Evolutionary conservation across 129 eudicot genomes (phyloP).

Genomic region (Chrysanthemum makinoi): DNA sequence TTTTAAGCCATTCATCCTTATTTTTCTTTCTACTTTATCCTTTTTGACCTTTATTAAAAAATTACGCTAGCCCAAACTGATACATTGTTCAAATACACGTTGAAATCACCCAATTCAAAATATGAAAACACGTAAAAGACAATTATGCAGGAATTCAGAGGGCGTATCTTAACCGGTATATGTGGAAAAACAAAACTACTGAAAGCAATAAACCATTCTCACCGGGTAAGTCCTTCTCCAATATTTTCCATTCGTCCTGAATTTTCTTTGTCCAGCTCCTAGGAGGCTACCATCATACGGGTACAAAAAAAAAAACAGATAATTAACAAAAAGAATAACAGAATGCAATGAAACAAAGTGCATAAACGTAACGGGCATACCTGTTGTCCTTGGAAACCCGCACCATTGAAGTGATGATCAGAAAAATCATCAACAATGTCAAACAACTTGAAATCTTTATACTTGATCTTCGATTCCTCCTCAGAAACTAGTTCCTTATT

Average conservation of each 20-base stretch:
- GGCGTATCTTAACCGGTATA: no score
- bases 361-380: not conserved
- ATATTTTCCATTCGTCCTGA: conserved; percentile 79
- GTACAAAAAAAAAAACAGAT: no score
- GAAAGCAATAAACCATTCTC: no score
- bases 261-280: conserved; percentile 63
- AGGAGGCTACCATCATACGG: conserved; percentile 45
- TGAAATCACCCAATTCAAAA: no score
- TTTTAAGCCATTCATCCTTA: no score
- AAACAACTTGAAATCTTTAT: conserved; percentile 47
- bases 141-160: no score
- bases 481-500: conserved; percentile 29
- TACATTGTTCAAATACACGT: no score
- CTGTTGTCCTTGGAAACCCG: conserved; percentile 45
- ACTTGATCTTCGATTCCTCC: conserved; percentile 39
- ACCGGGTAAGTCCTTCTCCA: conserved; percentile 63
- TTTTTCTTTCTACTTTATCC: no score
- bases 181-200: no score
- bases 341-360: not conserved
- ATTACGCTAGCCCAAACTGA: no score
- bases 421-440: conserved; percentile 60
- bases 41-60: no score
- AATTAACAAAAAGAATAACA: not conserved
- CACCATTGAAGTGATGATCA: conserved; percentile 50
- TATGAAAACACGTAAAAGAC: no score